A percentile compares a stretch with the other conserved stretches of the same genome.
Evolutionary conservation across 2,329 filamentous ascomycete species (phyloP).

Genomic region (Monosporascus sp.): DNA sequence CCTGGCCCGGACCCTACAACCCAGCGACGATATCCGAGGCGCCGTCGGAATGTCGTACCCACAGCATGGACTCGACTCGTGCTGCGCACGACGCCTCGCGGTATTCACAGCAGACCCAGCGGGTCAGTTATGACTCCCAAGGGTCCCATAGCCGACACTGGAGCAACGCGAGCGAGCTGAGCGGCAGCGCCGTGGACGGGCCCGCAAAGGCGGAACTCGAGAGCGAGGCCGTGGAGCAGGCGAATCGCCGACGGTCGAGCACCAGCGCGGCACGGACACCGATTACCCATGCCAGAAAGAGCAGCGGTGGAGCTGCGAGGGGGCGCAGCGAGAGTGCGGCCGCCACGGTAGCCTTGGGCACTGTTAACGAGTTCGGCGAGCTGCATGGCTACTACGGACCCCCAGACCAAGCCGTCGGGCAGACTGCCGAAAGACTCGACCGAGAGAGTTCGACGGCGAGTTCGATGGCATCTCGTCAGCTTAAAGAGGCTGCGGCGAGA

Average conservation of each 20-base stretch:
- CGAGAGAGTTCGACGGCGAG: slow-evolving; percentile 4
- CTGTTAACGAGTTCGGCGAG: slow-evolving; percentile 37
- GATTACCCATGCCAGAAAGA: slow-evolving; percentile 11
- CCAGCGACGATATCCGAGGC: slow-evolving; percentile 9
- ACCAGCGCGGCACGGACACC: slow-evolving; percentile 14
- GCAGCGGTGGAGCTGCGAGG: slow-evolving; percentile 11
- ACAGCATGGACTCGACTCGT: slow-evolving; percentile 23
- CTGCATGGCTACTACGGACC: slow-evolving; percentile 46
- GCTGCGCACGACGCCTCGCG: slow-evolving; percentile 18
- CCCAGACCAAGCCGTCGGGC: slow-evolving; percentile 32
- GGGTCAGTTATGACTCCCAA: slow-evolving; percentile 35
- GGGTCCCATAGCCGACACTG: slow-evolving; percentile 34
- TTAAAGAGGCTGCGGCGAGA: slow-evolving; percentile 5
- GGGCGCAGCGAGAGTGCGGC: slow-evolving; percentile 12
- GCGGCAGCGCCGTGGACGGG: slow-evolving; percentile 26
- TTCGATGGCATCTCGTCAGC: slow-evolving; percentile 6
- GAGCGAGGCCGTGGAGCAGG: slow-evolving; percentile 24
- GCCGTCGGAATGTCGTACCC: slow-evolving; percentile 18
- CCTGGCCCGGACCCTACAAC: slow-evolving; percentile 15
- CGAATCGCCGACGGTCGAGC: slow-evolving; percentile 32
- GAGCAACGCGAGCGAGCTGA: slow-evolving; percentile 41
- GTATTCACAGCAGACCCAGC: slow-evolving; percentile 12
- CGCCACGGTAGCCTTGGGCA: slow-evolving; percentile 23
- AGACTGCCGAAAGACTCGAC: slow-evolving; percentile 29
- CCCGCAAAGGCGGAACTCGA: slow-evolving; percentile 36